Conservation (phyloP, 352 stramenopile species). For the Phytophthora palmivora region DNA sequence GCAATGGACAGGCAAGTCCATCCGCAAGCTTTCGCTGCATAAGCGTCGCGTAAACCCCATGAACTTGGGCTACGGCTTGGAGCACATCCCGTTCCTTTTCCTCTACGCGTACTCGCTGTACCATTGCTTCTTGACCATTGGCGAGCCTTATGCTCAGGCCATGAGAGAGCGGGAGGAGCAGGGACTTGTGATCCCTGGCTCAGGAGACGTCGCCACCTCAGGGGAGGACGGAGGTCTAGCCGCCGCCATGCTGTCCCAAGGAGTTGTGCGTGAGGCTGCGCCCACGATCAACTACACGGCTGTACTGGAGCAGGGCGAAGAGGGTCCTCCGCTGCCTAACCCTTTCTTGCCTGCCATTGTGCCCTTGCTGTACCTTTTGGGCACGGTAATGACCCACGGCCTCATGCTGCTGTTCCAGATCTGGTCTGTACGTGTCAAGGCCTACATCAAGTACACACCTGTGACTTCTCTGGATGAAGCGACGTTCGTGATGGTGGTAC, state of each 20-base stretch:
- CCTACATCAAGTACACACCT: slow-evolving; percentile 87
- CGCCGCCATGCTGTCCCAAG: slow-evolving; percentile 73
- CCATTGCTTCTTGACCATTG: slow-evolving; percentile 66
- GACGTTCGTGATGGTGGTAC: slow-evolving; percentile 84
- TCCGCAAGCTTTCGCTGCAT: slow-evolving; percentile 73
- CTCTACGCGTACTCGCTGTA: slow-evolving; percentile 79
- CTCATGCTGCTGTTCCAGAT: slow-evolving; percentile 92
- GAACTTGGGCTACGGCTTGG: slow-evolving; percentile 70
- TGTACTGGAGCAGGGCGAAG: slow-evolving; percentile 59
- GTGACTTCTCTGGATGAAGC: slow-evolving; percentile 65
- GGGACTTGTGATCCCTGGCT: slow-evolving; percentile 51
- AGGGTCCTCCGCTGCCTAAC: slow-evolving; percentile 84
- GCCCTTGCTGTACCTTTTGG: slow-evolving; percentile 87
- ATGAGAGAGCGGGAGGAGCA: slow-evolving; percentile 76
- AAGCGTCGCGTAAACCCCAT: slow-evolving; percentile 59
- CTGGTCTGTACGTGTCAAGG: slow-evolving; percentile 83
- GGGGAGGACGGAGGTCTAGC: slow-evolving; percentile 61
- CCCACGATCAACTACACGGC: slow-evolving; percentile 67
- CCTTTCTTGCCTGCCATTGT: slow-evolving; percentile 92
- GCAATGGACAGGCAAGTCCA: slow-evolving; percentile 78
- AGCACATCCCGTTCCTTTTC: slow-evolving; percentile 74
- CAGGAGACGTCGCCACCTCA: slow-evolving; percentile 25
- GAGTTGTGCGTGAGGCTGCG: slow-evolving; percentile 60
- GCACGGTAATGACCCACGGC: slow-evolving; percentile 80
- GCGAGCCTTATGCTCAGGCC: slow-evolving; percentile 77